Evolutionary conservation across 148 eudicot genomes (phyloP).

Genomic region (Rhododendron vialii): DNA sequence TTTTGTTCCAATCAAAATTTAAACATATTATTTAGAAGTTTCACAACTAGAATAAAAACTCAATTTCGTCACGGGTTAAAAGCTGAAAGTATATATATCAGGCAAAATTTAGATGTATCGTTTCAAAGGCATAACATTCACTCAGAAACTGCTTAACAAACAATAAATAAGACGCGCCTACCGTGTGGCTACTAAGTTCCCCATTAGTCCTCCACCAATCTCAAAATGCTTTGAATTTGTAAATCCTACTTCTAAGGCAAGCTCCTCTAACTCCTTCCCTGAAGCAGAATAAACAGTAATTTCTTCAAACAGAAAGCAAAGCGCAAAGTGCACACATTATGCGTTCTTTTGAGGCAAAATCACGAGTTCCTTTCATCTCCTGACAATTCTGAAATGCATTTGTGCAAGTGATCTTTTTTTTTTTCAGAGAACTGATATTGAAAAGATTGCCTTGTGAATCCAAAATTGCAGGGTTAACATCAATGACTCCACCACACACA

Average conservation of each 20-base stretch:
- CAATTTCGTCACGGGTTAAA: background rate
- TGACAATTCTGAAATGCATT: background rate
- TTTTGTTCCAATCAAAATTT: background rate
- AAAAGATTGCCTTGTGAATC: background rate
- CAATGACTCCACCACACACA: background rate
- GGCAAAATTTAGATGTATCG: background rate
- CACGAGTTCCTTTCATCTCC: background rate
- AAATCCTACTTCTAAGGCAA: conserved; percentile 69
- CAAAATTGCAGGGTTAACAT: background rate
- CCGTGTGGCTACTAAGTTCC: conserved; percentile 69
- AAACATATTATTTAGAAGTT: background rate
- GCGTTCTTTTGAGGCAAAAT: background rate
- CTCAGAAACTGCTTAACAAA: background rate
- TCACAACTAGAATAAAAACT: background rate
- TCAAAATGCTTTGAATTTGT: conserved; percentile 60
- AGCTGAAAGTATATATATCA: background rate
- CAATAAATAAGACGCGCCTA: conserved; percentile 13
- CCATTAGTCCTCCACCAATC: conserved; percentile 81
- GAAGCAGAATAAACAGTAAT: conserved; percentile 14
- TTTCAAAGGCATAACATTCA: background rate
- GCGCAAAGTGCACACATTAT: background rate
- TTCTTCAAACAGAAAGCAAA: background rate
- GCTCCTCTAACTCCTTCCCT: conserved; percentile 79
- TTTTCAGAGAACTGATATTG: background rate
- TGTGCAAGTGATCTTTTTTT: background rate